A percentile compares a stretch with the other conserved stretches of the same genome.
These are phyloP conservation scores for Oryza australiensis DNA, from an alignment of 176 grass and related monocot species.

Conservation along the genomic window DNA sequence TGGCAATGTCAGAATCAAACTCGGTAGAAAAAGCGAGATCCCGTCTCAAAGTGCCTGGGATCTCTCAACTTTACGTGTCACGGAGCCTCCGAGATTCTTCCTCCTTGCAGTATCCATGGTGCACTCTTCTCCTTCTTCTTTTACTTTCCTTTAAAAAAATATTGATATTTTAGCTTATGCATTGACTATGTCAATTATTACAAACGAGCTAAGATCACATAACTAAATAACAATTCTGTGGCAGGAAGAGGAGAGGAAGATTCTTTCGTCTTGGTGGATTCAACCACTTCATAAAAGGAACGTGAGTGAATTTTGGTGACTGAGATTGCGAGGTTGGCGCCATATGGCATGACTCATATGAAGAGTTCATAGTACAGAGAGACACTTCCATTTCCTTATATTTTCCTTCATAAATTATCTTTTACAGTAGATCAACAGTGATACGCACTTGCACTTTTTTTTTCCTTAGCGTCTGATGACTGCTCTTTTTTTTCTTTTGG, in stretches of 20 bases:
- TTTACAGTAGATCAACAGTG: neutral
- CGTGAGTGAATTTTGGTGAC: neutral
- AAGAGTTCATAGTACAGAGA: neutral
- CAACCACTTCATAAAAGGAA: neutral
- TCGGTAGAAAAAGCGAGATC: neutral
- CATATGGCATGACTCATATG: slow-evolving; percentile 4
- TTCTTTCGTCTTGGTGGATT: neutral
- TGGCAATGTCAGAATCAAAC: neutral
- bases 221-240: too few species aligned
- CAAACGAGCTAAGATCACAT: too few species aligned
- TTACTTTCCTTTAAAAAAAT: too few species aligned
- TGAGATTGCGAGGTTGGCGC: neutral
- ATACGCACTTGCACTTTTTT: neutral
- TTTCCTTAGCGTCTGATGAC: neutral
- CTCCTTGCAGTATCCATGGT: neutral
- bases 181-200: too few species aligned
- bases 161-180: too few species aligned
- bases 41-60: neutral
- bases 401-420: slow-evolving; percentile 3
- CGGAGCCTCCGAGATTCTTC: slow-evolving; percentile 18
- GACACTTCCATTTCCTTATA: neutral
- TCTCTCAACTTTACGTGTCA: neutral
- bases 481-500: neutral
- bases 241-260: neutral
- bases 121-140: neutral